Base-by-base conservation (phyloP, 2,329 filamentous ascomycete genomes). In the Talaromyces sp. region DNA sequence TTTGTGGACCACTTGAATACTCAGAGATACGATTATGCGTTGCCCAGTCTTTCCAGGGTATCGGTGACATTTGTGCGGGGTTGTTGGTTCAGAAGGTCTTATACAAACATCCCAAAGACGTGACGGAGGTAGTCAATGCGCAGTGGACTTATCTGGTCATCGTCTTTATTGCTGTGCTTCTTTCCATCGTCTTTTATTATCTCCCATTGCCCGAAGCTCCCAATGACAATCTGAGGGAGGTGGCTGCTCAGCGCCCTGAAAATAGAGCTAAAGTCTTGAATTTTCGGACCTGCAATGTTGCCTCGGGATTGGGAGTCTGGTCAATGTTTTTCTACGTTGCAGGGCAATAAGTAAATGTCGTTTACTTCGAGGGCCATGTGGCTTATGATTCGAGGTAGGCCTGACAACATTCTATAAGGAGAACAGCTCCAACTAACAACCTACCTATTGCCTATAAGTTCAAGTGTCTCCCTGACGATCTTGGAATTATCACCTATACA, bases 191-290 rank as follows among this genome's bases (percentile, higher is more conserved):
- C 2, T 88, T 87, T 73, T 87, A 85, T 71, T 88, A 88, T 68
- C 75, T 88, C 1, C 86, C 86, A 2, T 78, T 89, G 1, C 86
- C 86, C 0, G 86, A 88, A 74, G 86, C 85, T 3, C 84, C 85
- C 1, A 85, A 88, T 69, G 80, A 82, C n/a, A 85, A 89, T 68
- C 76, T 89, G 3, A 83, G 86, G 66, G 80, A 84, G 54, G 77
- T 85, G 3, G 82, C 82, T 35, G 81, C 83, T 65, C 81, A 82
- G 7, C 79, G 84, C n/a, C 76, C 79, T 27, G 82, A 81, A 33
- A 83, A 86, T 66, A 75, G 76, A 61, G 75, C 79, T 14, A 79
- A 75, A 61, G 69, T 83, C 4, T 71, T 75, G 14, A 78, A 79
- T 0, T 66, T 85, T 50, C 80, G 79, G 3, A 77, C 87, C 9